A percentile compares a stretch with the other conserved stretches of the same genome.
phyloP scores from a whole-genome alignment of 441 rosid species.

The Gossypium gossypioides region DNA sequence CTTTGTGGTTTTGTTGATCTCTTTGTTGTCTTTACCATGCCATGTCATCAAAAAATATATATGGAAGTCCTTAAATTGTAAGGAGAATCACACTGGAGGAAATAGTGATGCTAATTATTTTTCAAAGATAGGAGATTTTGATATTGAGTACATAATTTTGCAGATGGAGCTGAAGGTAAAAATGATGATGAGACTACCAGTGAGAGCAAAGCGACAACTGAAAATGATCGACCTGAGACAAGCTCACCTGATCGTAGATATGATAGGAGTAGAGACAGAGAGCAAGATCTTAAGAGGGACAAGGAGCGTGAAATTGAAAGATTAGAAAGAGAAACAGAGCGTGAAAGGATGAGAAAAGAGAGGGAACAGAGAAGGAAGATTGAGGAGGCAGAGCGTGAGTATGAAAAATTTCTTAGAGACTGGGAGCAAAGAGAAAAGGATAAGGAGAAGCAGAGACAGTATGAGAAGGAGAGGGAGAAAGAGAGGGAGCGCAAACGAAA shows the following conservation, averaged over 20 bases:
- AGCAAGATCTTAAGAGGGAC: constrained; percentile 58
- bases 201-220: constrained; percentile 44
- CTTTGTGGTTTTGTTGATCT: background rate
- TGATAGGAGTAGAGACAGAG: constrained; percentile 67
- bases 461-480: constrained; percentile 87
- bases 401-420: constrained; percentile 75
- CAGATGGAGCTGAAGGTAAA: constrained; percentile 48
- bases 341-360: constrained; percentile 78
- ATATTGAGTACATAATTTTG: constrained; percentile 12
- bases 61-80: background rate
- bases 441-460: constrained; percentile 80
- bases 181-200: constrained; percentile 61
- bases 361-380: constrained; percentile 85
- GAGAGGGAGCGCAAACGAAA: constrained; percentile 83
- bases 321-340: constrained; percentile 83
- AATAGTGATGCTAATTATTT: background rate
- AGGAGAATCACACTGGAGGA: background rate
- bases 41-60: background rate
- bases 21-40: background rate
- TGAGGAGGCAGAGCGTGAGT: constrained; percentile 88
- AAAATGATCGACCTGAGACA: constrained; percentile 62
- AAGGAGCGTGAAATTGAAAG: constrained; percentile 85
- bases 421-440: constrained; percentile 96
- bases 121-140: background rate
- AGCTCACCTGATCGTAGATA: constrained; percentile 72